phyloP scores from a whole-genome alignment of 768 basidiomycete species.

The Boletus reticuloceps region DNA sequence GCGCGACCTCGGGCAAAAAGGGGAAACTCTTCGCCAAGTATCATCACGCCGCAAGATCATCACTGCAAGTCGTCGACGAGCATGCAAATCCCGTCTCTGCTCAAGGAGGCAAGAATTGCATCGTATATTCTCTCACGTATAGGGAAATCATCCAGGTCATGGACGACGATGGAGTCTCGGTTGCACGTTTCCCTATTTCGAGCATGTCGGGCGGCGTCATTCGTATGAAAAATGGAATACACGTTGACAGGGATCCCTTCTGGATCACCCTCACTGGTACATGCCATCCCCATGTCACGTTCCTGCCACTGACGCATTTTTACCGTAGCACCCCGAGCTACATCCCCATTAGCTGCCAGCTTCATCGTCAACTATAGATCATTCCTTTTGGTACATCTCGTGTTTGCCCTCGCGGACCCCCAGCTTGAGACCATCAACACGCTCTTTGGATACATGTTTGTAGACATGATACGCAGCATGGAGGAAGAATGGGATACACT shows the following conservation, averaged over 20 bases:
- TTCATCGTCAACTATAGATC: constrained; percentile 19
- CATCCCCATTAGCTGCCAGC: constrained; percentile 18
- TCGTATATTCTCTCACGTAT: constrained; percentile 20
- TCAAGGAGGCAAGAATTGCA: constrained; percentile 20
- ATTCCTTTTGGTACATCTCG: constrained; percentile 19
- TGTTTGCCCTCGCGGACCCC: constrained; percentile 21
- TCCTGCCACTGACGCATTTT: not conserved
- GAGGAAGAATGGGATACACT: constrained; percentile 21
- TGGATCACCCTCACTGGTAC: constrained; percentile 8
- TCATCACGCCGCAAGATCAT: not conserved
- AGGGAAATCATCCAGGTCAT: constrained; percentile 4
- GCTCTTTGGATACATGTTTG: constrained; percentile 14
- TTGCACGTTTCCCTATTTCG: constrained; percentile 5
- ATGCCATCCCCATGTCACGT: not conserved
- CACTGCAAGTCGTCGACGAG: constrained; percentile 11
- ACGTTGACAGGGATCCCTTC: constrained; percentile 14
- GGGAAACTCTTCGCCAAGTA: constrained; percentile 23
- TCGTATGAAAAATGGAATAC: constrained; percentile 17
- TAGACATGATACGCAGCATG: constrained; percentile 22
- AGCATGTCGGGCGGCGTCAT: constrained; percentile 15
- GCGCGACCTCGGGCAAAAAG: constrained; percentile 17
- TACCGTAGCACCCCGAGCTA: constrained; percentile 8
- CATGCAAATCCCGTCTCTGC: constrained; percentile 11
- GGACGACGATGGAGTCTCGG: not conserved
- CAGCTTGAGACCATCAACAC: constrained; percentile 16